Evolutionary conservation across 78 protist species (phyloP).

Genomic region (Dictyostelium capitatum): DNA sequence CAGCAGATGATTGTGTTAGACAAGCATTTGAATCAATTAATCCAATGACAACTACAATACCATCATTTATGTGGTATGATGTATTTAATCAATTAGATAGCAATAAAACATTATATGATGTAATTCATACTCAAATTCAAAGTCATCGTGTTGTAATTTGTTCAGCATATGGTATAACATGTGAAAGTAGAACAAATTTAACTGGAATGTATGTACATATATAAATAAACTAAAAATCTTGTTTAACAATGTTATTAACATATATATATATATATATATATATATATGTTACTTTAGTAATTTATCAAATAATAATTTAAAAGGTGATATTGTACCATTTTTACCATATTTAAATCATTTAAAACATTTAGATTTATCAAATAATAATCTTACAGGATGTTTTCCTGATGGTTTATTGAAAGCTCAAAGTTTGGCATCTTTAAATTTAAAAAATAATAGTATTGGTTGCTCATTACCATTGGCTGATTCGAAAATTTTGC

Average conservation of each 20-base stretch:
- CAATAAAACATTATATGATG: not conserved
- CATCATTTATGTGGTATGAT: conserved; percentile 1
- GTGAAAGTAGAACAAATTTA: not conserved
- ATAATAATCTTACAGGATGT: conserved; percentile 1
- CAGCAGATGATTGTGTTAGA: not conserved
- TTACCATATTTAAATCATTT: not conserved
- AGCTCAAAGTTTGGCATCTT: conserved; percentile 5
- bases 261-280: no score
- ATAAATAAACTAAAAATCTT: no score
- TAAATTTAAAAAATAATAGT: not conserved
- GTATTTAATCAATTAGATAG: not conserved
- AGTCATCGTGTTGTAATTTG: not conserved
- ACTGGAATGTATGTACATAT: not conserved
- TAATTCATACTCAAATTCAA: not conserved
- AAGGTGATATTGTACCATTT: not conserved
- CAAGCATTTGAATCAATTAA: not conserved
- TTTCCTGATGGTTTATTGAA: conserved; percentile 10
- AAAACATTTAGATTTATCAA: conserved; percentile 18
- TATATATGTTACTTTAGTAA: not conserved
- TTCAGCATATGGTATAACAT: conserved; percentile 20
- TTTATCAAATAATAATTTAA: conserved; percentile 37
- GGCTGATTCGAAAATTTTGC: not conserved
- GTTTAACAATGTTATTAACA: no score
- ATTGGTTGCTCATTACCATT: not conserved
- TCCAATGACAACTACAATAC: not conserved